Base-by-base conservation (phyloP, 2,329 filamentous ascomycete species). In the Blastomyces silverae region DNA sequence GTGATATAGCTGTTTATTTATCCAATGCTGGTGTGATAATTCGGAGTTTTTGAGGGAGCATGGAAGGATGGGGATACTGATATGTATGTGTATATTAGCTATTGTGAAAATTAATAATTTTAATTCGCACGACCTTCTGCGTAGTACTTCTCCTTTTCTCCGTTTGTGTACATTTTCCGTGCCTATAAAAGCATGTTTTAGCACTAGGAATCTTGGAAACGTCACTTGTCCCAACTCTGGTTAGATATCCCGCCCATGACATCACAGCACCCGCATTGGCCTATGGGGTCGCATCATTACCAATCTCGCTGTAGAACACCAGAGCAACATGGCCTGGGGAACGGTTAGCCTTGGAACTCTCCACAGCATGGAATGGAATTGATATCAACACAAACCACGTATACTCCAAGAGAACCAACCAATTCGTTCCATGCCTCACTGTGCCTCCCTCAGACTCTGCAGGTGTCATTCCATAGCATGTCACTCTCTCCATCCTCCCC, bases 401-500 rank as follows among this genome's bases (percentile, higher is more conserved):
- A 31, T 31, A n/a, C 20, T 56, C 56, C 56, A 44, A 7, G 11
- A 15, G 15, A 58, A 6, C 37, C n/a, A 39, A 34, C 25, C 28
- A 3, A 17, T 8, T 56, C 6, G 37, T 10, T 20, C 52, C 13
- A 17, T 55, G 25, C 55, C 28, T 39, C 17, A 20, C 3, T 57
- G 28, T 57, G 31, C 39, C 31, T n/a, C 13, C 7, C 17, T 34
- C 17, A 20, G 7, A 11, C 20, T n/a, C 28, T 8, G n/a, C 31
- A 22, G 11, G 31, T 17, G 13, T 44, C 37, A 58, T 44, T 6
- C 56, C 37, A 58, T 42, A 58, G 56, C 37, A 58, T 58, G 56
- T 13, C 11, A n/a, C 37, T 58, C 56, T 28, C n/a, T 37, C 37
- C 56, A 13, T 25, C 34, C 11, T 15, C 20, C 56, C 20, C 37